These are phyloP conservation scores for Chlorella sp. DNA, from an alignment of 139 green algal species.

Conservation along the genomic window DNA sequence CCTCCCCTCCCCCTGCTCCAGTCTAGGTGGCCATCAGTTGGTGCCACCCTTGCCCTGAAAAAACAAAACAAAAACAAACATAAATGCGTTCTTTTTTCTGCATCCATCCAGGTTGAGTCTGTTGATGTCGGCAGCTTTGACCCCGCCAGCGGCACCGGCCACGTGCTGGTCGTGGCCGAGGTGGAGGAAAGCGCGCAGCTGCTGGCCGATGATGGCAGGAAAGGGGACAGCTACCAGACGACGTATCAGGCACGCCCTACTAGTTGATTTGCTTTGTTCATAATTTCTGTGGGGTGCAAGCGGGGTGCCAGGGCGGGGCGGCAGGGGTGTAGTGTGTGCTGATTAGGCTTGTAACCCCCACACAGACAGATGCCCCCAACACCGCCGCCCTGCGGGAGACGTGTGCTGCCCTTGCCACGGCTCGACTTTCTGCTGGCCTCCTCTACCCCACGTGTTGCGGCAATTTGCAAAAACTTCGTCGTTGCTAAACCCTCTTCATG, in stretches of 20 bases:
- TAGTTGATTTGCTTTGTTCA: neutral
- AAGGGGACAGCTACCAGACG: slow-evolving; percentile 45
- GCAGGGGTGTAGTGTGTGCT: neutral
- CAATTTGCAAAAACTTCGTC: too few relatives aligned
- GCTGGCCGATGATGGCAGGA: slow-evolving; percentile 40
- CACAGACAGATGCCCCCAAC: too few relatives aligned
- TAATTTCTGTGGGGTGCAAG: too few relatives aligned
- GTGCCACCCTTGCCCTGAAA: too few relatives aligned
- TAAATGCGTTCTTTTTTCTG: neutral
- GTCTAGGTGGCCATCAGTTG: too few relatives aligned
- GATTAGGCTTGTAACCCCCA: too few relatives aligned
- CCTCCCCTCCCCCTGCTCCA: too few relatives aligned
- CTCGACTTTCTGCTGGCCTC: neutral
- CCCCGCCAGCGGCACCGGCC: neutral
- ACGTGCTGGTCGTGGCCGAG: slow-evolving; percentile 25
- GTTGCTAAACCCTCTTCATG: too few relatives aligned
- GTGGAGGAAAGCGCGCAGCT: slow-evolving; percentile 49
- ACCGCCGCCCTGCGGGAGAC: too few relatives aligned
- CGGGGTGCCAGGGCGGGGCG: neutral
- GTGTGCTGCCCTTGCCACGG: too few relatives aligned
- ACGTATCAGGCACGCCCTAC: slow-evolving; percentile 26
- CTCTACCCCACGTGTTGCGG: neutral
- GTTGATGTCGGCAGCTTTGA: neutral
- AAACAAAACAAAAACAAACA: too few relatives aligned
- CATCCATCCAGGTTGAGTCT: neutral